Base-by-base conservation (phyloP, 2,329 filamentous ascomycete genomes). In the Oidium heveae region DNA sequence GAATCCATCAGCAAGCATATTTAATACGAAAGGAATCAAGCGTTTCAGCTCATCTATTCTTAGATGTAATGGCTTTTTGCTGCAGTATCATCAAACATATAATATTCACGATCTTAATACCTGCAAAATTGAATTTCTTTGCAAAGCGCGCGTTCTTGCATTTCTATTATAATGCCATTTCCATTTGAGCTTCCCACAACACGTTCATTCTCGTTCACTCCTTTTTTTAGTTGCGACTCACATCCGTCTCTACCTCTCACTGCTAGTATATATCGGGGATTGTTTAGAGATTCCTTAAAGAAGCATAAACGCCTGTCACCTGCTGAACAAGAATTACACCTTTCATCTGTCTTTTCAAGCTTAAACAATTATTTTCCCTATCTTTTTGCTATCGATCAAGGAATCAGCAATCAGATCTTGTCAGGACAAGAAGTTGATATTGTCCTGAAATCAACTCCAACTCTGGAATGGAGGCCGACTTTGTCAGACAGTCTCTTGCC, bases 141-240 rank as follows among this genome's bases (percentile, higher is more conserved):
- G 15, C 39, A 43, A 2, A n/a, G 39, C n/a, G 12, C 39, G 20
- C 39, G 16, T n/a, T n/a, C 39, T 7, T 43, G 15, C 16, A 20
- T 20, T 43, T n/a, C n/a, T 43, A 24, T 16, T 32, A 55, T 13
- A 44, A 96, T 96, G 91, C 88, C 89, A 34, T 96, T 85, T 65
- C 83, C 84, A 13, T 95, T 94, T 64, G 70, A 77, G 12, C 77
- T 96, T 34, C 88, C 91, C 1, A 96, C 89, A 0, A 95, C 89
- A 5, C 94, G 87, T 36, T 77, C 82, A 54, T 82, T 94, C 64
- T 81, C 84, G 54, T 89, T 94, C 65, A 82, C 84, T 22, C 73
- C 81, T 39, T 83, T 74, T 67, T 82, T 94, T 67, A 75, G 70
- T 61, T 89, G 84, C 63, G 77, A 80, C 59, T 86, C 86, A 2